phyloP scores from a whole-genome alignment of 768 basidiomycete species.

The Lentinula sp. region DNA sequence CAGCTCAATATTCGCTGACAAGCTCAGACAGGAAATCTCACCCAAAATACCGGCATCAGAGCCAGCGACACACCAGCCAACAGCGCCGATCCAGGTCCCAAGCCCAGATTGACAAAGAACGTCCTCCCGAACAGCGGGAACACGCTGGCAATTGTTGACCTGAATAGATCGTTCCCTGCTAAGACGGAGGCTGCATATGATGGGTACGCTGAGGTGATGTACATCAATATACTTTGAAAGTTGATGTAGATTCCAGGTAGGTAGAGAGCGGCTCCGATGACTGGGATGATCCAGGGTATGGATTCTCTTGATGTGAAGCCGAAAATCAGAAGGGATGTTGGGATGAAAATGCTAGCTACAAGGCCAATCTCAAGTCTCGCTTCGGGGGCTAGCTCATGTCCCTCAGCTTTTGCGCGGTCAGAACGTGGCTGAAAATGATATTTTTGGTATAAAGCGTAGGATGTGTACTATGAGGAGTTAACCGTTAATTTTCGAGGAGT shows the following conservation, averaged over 20 bases:
- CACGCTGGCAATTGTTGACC: slow-evolving; percentile 19
- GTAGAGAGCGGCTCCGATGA: slow-evolving; percentile 26
- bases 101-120: neutral
- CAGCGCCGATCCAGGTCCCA: slow-evolving; percentile 3
- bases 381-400: neutral
- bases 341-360: slow-evolving; percentile 5
- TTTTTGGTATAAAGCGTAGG: slow-evolving; percentile 2
- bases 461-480: neutral
- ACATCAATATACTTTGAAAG: slow-evolving; percentile 22
- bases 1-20: neutral
- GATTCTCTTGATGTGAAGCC: slow-evolving; percentile 22
- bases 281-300: slow-evolving; percentile 28
- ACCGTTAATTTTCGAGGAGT: neutral
- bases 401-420: neutral
- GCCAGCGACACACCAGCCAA: slow-evolving; percentile 3
- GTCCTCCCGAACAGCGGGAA: slow-evolving; percentile 12
- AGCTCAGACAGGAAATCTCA: neutral
- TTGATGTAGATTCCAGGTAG: slow-evolving; percentile 22
- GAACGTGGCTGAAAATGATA: slow-evolving; percentile 3
- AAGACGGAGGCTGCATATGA: slow-evolving; percentile 24
- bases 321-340: slow-evolving; percentile 13
- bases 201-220: slow-evolving; percentile 24
- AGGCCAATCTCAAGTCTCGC: slow-evolving; percentile 6
- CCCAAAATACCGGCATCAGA: slow-evolving; percentile 4
- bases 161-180: slow-evolving; percentile 27